Evolutionary conservation across 192 early-diverging fungal species (phyloP), one percentile per base, ranked within the genome.

Genomic region (Bifiguratus adelaidae): DNA sequence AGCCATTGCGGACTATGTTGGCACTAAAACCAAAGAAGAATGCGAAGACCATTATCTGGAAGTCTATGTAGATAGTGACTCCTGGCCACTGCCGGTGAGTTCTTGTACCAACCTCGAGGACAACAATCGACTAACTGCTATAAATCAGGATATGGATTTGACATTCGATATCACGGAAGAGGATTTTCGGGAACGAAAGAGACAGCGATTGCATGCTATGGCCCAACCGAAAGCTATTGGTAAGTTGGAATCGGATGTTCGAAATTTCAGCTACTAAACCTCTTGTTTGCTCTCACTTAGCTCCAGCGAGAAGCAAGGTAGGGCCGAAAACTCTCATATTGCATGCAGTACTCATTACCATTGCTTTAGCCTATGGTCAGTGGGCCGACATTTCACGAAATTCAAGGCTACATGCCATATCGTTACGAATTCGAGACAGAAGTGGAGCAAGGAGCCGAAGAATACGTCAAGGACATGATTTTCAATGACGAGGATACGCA

Each of bases 351-450:
- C n/a, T n/a, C n/a, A n/a, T n/a, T n/a, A n/a, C n/a, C n/a, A n/a
- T n/a, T n/a, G n/a, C 25, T 30, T 20, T 56, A 88, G 58, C 76
- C 87, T 7, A 76, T 91, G 24, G 78, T 83, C 12, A 87, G 83
- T 68, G 74, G 79, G 20, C 94, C 96, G 5, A 79, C 84, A 30
- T 91, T 89, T 63, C 96, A 99, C 47, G 96, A 99, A 61, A 91
- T 99, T 53, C 73, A 79, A 24, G 96, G 96, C 3, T 99, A 86
- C 51, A 99, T 99, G 96, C 96, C 96, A 13, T 85, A 85, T 11
- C 86, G 96, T 16, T 58, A 78, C 19, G 96, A 99, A 65, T 99
- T 96, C 63, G 96, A 99, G 44, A 76, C 74, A n/a, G 96, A 99
- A 62, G 77, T 78, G 50, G 94, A 97, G 40, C 95, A 97, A 48